Evolutionary conservation across 2,329 filamentous ascomycete genomes (phyloP), one percentile per base, ranked within the genome.

Genomic region (Dactylonectria macrodidyma): DNA sequence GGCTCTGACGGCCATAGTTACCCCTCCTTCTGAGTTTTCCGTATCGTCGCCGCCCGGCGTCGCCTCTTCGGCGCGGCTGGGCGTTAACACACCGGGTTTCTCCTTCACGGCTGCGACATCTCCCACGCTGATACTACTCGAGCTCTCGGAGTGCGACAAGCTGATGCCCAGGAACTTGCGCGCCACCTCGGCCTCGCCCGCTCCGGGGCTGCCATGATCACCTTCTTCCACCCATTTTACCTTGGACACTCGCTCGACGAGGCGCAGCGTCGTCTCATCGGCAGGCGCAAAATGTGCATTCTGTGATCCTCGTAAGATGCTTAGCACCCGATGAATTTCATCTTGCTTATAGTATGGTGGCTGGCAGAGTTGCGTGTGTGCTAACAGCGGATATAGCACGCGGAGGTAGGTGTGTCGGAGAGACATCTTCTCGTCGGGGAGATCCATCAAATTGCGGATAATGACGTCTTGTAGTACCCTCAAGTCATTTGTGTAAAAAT

Each of bases 401-500:
- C 96, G 91, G 6, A 99, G 87, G 78, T 99, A 99, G 4, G 96
- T 99, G 80, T 99, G 96, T 44, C 95, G 90, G 65, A 99, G 84
- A 19, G 90, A 86, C 69, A 87, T 85, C 68, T 89, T 90, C 78
- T 97, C 95, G 76, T 95, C 92, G 0, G 97, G 96, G 9, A 99
- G 86, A 79, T 99, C 96, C 76, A 98, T 90, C n/a, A 99, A 86
- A 77, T 99, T 99, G 50, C 96, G 93, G 68, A 99, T 94, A 66
- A 99, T 95, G 71, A 99, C 96, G 78, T 99, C 96, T 54, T 98
- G 87, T 16, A 99, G 88, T 5, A 99, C 96, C 66, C 94, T 93
- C 34, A 99, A 86, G 77, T 99, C 96, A 78, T 99, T 99, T 33
- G 95, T 98, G 81, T 98, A 99, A 78, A 99, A 99, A 81, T 98